Evolutionary conservation across 148 eudicot species (phyloP).

Genomic region (Arbutus unedo): DNA sequence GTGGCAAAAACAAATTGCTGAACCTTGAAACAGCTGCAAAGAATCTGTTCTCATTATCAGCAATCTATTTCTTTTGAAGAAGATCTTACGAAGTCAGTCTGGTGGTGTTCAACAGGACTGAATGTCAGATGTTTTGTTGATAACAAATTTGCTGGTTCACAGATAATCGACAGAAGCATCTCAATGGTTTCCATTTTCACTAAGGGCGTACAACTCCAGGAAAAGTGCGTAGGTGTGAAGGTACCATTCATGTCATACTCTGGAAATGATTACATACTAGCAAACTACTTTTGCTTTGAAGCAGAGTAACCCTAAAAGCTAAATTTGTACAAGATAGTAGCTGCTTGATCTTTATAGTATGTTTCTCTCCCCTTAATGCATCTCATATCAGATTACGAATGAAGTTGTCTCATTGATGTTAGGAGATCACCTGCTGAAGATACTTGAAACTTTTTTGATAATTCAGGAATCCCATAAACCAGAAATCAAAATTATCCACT

Average conservation of each 20-base stretch:
- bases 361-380: no score
- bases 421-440: conserved; percentile 23
- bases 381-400: neutral
- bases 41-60: neutral
- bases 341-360: no score
- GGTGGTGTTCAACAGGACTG: no score
- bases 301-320: neutral
- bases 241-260: neutral
- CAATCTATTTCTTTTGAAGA: neutral
- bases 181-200: neutral
- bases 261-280: neutral
- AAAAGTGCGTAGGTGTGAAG: neutral
- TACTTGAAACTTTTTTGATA: conserved; percentile 23
- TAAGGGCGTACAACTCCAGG: neutral
- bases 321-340: neutral
- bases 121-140: no score
- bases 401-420: neutral
- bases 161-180: neutral
- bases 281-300: neutral
- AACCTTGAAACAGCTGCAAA: neutral
- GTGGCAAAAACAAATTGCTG: neutral
- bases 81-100: neutral
- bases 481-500: conserved; percentile 36
- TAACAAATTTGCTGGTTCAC: neutral
- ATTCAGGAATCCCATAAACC: conserved; percentile 42